Evolutionary conservation across 176 grass and related monocot genomes (phyloP), one percentile per base, ranked within the genome.

Genomic region (Ensete ventricosum): DNA sequence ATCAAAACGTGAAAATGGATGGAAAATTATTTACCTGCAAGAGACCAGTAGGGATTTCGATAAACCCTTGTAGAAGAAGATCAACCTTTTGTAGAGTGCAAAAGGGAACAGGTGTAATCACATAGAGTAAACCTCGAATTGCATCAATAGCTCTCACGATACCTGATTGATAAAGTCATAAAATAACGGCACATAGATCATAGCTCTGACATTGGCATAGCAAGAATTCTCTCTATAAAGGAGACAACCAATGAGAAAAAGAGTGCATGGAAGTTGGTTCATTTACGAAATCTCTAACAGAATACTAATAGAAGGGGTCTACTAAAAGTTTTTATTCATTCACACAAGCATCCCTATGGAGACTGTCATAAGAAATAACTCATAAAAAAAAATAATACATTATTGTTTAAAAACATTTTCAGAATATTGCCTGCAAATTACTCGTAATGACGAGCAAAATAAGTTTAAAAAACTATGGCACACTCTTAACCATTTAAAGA

Each of bases 21-120:
- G 19, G 25, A 21, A 81, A 74, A 22, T 17, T 13, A 25, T n/a
- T 79, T 83, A 94, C 90, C 88, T 94, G 88, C 70, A 99, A 73
- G 68, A 89, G 27, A 73, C 82, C 63, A 60, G 82, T 87, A 53
- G 95, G 90, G 75, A 98, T 89, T 73, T 98, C 86, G 34, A 98
- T 83, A 79, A 89, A 87, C 29, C 95, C 95, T 83, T 98, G 95
- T 55, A 91, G 77, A 76, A 98, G 59, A 75, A 93, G 81, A 93
- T 98, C 82, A 22, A 98, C 90, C 14, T 51, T 83, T 84, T 85
- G 84, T 53, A 98, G 84, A 54, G 62, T 62, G 43, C 71, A 25
- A 74, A 82, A 75, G 78, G 86, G 84, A 82, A 98, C 86, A 76
- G 90, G 95, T 19, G 90, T 98, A 75, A 91, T 91, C 13, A 91